Percentiles rank a stretch among this genome's conserved stretches.
Conservation (phyloP, 768 basidiomycete species). For the Naematelia aurantialba region DNA sequence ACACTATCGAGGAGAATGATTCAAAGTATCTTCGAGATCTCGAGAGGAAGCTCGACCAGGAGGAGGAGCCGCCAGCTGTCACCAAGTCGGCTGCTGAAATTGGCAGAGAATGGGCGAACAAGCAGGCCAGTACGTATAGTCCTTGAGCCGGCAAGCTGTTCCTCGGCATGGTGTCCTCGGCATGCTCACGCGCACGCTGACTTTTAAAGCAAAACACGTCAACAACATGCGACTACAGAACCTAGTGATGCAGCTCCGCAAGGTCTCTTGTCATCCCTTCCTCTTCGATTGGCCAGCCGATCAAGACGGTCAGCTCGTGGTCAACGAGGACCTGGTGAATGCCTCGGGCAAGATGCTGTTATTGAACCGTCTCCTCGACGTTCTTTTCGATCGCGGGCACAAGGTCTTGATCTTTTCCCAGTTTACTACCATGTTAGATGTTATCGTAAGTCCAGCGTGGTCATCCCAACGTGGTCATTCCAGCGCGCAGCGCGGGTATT, state of each 20-base stretch:
- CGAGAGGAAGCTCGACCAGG: conserved; percentile 31
- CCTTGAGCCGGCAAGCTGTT: neutral
- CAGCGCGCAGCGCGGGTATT: neutral
- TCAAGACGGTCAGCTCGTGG: conserved; percentile 59
- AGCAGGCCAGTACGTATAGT: conserved; percentile 63
- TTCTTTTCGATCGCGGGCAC: conserved; percentile 72
- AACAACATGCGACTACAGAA: conserved; percentile 95
- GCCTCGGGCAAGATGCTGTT: conserved; percentile 97
- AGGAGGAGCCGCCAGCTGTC: conserved; percentile 36
- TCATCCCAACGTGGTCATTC: conserved; percentile 2
- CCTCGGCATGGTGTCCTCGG: neutral
- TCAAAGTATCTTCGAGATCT: conserved; percentile 46
- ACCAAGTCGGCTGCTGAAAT: conserved; percentile 56
- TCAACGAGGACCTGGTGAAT: conserved; percentile 76
- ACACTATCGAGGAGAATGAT: conserved; percentile 48
- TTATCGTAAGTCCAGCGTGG: conserved; percentile 87
- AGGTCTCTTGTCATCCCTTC: conserved; percentile 75
- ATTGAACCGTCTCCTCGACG: conserved; percentile 78
- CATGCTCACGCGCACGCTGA: conserved; percentile 7
- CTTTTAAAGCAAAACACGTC: conserved; percentile 65
- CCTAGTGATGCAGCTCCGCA: conserved; percentile 92
- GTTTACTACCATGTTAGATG: conserved; percentile 93
- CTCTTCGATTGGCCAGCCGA: conserved; percentile 80
- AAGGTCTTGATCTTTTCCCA: conserved; percentile 74
- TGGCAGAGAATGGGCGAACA: conserved; percentile 60